A percentile compares a stretch with the other conserved stretches of the same genome.
Evolutionary conservation across 306 rosid genomes (phyloP).

Genomic region (Vachellia collinsii): DNA sequence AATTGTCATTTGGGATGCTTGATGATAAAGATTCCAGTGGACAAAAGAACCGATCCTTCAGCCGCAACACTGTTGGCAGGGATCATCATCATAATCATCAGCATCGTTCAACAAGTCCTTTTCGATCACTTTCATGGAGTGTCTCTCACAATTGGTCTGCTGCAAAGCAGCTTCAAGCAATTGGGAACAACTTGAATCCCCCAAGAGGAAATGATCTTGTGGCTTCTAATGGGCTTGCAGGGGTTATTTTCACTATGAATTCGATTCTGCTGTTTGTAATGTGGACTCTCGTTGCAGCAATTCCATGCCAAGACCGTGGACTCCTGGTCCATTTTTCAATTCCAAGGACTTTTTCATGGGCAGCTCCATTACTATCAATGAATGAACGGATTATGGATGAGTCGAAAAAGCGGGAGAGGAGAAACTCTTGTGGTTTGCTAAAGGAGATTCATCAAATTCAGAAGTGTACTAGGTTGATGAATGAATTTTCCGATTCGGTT

Average conservation of each 20-base stretch:
- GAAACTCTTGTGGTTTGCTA: constrained; percentile 73
- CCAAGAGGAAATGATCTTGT: constrained; percentile 70
- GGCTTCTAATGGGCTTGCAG: constrained; percentile 68
- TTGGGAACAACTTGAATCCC: constrained; percentile 63
- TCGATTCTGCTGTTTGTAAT: constrained; percentile 67
- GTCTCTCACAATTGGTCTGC: constrained; percentile 96
- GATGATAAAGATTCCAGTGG: constrained; percentile 77
- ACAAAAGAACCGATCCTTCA: constrained; percentile 79
- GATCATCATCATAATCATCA: constrained; percentile 43
- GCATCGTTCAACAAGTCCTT: constrained; percentile 59
- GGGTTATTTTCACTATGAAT: constrained; percentile 65
- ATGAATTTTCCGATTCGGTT: constrained; percentile 70
- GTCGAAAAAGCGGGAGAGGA: constrained; percentile 79
- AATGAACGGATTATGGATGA: constrained; percentile 84
- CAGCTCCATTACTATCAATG: constrained; percentile 59
- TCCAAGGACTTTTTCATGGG: constrained; percentile 72
- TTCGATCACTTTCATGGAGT: constrained; percentile 90
- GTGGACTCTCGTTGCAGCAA: constrained; percentile 96
- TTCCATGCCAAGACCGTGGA: constrained; percentile 98
- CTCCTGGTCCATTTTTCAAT: constrained; percentile 70
- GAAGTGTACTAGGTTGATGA: constrained; percentile 65
- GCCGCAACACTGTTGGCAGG: constrained; percentile 50
- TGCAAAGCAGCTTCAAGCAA: constrained; percentile 84
- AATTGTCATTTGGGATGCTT: constrained; percentile 77
- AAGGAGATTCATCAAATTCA: constrained; percentile 86